Conservation (phyloP, 495 filamentous ascomycete species). For the Xylaria palmicola region DNA sequence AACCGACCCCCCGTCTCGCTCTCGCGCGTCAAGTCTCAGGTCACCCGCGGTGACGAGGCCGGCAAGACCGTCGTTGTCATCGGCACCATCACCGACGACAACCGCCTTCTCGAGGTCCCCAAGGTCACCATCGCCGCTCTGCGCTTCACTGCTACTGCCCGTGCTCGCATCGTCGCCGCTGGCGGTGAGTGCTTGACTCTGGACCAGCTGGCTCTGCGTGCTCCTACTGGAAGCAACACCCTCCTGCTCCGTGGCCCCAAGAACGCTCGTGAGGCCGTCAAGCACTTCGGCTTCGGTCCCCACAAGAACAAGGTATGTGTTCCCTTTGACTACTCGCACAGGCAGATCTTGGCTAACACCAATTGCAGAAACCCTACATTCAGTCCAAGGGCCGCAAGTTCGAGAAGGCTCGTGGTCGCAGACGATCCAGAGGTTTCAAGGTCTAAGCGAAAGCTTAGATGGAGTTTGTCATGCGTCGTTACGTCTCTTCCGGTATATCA, state of each 20-base stretch:
- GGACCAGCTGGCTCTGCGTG: constrained; percentile 90
- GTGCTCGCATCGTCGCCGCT: constrained; percentile 86
- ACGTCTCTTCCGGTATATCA: constrained; percentile 31
- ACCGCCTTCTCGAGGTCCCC: constrained; percentile 81
- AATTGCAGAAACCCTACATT: constrained; percentile 82
- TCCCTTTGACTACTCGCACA: background rate
- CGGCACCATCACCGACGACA: constrained; percentile 95
- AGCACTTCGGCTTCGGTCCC: constrained; percentile 97
- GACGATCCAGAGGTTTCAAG: constrained; percentile 97
- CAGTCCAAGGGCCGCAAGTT: constrained; percentile 99
- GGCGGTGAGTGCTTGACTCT: constrained; percentile 93
- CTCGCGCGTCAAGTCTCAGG: constrained; percentile 77
- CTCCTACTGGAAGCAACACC: constrained; percentile 92
- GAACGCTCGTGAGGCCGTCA: constrained; percentile 94
- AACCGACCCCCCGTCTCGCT: constrained; percentile 95
- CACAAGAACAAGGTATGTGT: constrained; percentile 88
- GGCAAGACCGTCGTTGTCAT: constrained; percentile 85
- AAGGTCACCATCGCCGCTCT: constrained; percentile 91
- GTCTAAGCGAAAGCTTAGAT: constrained; percentile 61
- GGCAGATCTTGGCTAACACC: constrained; percentile 3
- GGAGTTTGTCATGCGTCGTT: constrained; percentile 29
- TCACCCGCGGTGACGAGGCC: constrained; percentile 65
- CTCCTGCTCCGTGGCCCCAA: constrained; percentile 93
- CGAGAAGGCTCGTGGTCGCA: constrained; percentile 95
- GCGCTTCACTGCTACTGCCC: constrained; percentile 91